Percentiles rank a stretch among this genome's conserved stretches.
Conservation (phyloP, 2,329 filamentous ascomycete genomes). For the Exophiala aquamarina region DNA sequence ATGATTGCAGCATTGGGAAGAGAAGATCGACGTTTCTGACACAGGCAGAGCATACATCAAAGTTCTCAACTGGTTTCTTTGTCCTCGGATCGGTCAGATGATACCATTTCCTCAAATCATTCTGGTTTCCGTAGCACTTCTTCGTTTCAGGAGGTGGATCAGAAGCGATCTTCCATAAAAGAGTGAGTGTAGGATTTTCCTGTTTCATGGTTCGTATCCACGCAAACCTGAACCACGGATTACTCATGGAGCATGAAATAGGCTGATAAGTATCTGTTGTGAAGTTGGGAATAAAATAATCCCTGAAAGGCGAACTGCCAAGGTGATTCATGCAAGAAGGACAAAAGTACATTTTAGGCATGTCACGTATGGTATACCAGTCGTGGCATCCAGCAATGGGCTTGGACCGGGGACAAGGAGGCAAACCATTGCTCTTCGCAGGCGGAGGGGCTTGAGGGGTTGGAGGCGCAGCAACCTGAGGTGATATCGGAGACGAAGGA, state of each 20-base stretch:
- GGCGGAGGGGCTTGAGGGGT: too few relatives aligned
- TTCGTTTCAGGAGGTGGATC: conserved; percentile 57
- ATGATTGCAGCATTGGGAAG: conserved; percentile 64
- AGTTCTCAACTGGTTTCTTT: conserved; percentile 64
- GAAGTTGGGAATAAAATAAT: conserved; percentile 64
- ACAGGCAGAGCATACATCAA: conserved; percentile 74
- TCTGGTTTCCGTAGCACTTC: conserved; percentile 58
- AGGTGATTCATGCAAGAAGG: conserved; percentile 73
- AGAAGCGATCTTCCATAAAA: conserved; percentile 67
- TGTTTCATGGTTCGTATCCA: conserved; percentile 78
- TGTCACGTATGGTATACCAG: conserved; percentile 75
- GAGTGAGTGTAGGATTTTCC: conserved; percentile 61
- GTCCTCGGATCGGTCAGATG: conserved; percentile 70
- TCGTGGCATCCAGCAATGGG: conserved; percentile 66
- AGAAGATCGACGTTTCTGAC: conserved; percentile 69
- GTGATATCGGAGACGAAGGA: conserved; percentile 10
- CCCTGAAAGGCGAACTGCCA: conserved; percentile 68
- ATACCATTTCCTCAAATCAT: conserved; percentile 68
- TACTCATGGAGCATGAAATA: conserved; percentile 75
- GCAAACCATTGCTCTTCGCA: conserved; percentile 38
- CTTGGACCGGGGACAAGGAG: conserved; percentile 67
- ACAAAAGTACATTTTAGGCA: conserved; percentile 75
- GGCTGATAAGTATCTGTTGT: conserved; percentile 57
- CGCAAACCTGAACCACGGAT: conserved; percentile 79
- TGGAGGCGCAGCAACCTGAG: conserved; percentile 5